A percentile compares a stretch with the other conserved stretches of the same genome.
These are phyloP conservation scores for Colletotrichum cereale DNA, from an alignment of 2,329 filamentous ascomycete species.

Conservation along the genomic window DNA sequence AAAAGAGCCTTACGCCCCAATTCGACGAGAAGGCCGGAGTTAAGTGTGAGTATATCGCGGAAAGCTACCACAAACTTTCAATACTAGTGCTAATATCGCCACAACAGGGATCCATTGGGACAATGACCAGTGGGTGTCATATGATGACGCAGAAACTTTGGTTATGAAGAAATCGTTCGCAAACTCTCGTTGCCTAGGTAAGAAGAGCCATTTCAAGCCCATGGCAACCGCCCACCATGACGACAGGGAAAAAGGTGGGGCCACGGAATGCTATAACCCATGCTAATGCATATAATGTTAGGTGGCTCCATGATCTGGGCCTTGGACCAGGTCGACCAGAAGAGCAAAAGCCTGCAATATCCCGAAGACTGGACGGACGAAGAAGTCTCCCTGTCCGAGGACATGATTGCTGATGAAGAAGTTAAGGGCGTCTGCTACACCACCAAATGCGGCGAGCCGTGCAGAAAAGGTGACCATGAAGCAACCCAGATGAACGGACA, in stretches of 20 bases:
- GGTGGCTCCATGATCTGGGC: conserved; percentile 21
- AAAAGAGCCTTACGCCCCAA: conserved; percentile 2
- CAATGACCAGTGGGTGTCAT: conserved; percentile 46
- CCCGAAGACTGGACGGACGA: conserved; percentile 31
- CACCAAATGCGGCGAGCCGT: conserved; percentile 45
- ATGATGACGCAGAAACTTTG: conserved; percentile 45
- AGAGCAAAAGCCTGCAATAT: neutral
- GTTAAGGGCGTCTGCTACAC: conserved; percentile 44
- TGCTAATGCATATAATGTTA: too few relatives aligned
- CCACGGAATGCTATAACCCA: too few relatives aligned
- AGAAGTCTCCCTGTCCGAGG: conserved; percentile 9
- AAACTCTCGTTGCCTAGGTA: conserved; percentile 24
- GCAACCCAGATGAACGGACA: conserved; percentile 49
- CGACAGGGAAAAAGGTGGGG: too few relatives aligned
- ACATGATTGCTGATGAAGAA: conserved; percentile 23
- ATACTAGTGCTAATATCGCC: too few relatives aligned
- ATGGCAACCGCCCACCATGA: too few relatives aligned
- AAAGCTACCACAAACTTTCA: too few relatives aligned
- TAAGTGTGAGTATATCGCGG: conserved; percentile 3
- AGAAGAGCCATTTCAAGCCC: too few relatives aligned
- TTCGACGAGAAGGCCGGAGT: conserved; percentile 43
- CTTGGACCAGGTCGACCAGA: conserved; percentile 40
- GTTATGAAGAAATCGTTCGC: conserved; percentile 17
- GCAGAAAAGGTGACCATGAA: conserved; percentile 45
- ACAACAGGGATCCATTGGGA: conserved; percentile 17